Base-by-base conservation (phyloP, 345 rosid genomes). In the Ricinus communis region DNA sequence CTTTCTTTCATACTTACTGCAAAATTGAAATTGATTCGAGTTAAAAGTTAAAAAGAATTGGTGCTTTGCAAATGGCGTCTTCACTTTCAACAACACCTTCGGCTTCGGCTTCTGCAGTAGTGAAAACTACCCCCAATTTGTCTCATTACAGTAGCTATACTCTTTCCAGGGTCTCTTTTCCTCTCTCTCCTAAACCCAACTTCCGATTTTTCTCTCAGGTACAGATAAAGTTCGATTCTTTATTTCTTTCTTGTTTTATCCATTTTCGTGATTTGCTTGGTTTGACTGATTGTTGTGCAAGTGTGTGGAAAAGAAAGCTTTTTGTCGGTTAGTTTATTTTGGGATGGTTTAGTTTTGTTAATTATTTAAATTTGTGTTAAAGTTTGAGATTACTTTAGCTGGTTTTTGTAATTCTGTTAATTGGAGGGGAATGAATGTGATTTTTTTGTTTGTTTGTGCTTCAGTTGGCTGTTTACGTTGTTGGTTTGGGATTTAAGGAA, bases 121-220 rank as follows among this genome's bases (percentile, higher is more conserved):
- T 71, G 30, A 87, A 81, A 81, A 59, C 67, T 38, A 49, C 83
- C n/a, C 70, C 81, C 40, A 45, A 28, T 46, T 77, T 74, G 54
- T 76, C 79, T 66, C 74, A 21, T 69, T 72, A 54, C 61, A 47
- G 18, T 31, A 78, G 63, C 28, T 66, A 74, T 36, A 33, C 55
- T 0, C 69, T 62, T 57, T 71, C 84, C 68, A 74, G 59, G 38
- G 73, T 84, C 58, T 81, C 84, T 46, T 87, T 80, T 74, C 85
- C 76, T 65, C 82, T 81, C 82, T 75, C 90, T 43, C 50, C 80
- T 8, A 77, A 56, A 45, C 82, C 85, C 18, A 82, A 80, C 75
- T 82, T 81, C 71, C 82, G 77, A 21, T 76, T 88, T 64, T 76
- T 78, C 69, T 51, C 85, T 73, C 81, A 82, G 93, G 96, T 87